phyloP scores from a whole-genome alignment of 306 rosid genomes.

The Rosa rugosa region DNA sequence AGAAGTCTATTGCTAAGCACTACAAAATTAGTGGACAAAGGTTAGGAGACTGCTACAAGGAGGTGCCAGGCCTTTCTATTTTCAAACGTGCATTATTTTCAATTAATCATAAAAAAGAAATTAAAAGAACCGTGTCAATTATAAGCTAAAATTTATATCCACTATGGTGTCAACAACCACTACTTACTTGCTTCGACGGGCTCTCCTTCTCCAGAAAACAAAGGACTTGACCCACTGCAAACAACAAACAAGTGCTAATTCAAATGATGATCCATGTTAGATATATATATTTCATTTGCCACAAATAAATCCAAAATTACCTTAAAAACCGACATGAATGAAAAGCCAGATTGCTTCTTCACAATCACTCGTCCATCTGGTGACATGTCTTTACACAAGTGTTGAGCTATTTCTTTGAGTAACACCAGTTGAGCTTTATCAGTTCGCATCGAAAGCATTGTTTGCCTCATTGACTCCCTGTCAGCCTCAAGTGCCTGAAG shows the following conservation, averaged over 20 bases:
- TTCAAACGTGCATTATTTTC: background rate
- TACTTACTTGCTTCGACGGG: conserved; percentile 87
- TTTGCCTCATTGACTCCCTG: conserved; percentile 98
- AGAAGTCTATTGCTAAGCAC: background rate
- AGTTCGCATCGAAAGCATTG: conserved; percentile 82
- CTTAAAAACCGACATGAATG: conserved; percentile 65
- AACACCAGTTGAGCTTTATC: conserved; percentile 91
- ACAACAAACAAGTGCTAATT: conserved; percentile 27
- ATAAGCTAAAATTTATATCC: background rate
- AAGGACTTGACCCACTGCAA: conserved; percentile 67
- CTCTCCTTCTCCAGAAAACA: conserved; percentile 79
- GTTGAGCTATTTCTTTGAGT: conserved; percentile 96
- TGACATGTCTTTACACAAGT: conserved; percentile 75
- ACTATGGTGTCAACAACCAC: background rate
- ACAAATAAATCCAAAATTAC: conserved; percentile 32
- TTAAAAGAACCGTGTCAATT: background rate
- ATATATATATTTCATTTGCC: background rate
- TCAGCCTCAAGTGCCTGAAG: conserved; percentile 99
- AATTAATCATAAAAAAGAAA: background rate
- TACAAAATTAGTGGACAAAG: background rate
- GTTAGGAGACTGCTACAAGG: background rate
- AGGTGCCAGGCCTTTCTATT: background rate
- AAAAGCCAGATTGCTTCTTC: conserved; percentile 54
- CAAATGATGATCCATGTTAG: background rate
- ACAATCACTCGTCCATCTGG: conserved; percentile 49